phyloP scores from a whole-genome alignment of 2,329 filamentous ascomycete species.

The Graphiopsis chlorocephala region DNA sequence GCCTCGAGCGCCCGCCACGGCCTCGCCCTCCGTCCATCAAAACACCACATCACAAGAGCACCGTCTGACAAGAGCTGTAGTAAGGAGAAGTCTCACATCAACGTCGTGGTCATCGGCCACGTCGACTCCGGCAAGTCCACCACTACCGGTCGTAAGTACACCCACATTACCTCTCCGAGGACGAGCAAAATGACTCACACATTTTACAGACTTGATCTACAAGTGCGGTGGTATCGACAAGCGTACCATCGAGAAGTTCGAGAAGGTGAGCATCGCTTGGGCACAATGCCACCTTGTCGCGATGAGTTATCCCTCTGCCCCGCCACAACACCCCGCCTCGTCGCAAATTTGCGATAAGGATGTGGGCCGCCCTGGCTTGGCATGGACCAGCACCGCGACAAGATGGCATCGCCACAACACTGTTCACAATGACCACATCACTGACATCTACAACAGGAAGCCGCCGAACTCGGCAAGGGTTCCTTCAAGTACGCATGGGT shows the following conservation, averaged over 20 bases:
- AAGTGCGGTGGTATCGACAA: slow-evolving; percentile 99
- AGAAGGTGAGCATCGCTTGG: slow-evolving; percentile 70
- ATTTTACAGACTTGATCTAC: slow-evolving; percentile 93
- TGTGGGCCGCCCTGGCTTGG: slow-evolving; percentile 7
- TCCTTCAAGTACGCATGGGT: slow-evolving; percentile 99
- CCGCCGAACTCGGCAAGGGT: slow-evolving; percentile 98
- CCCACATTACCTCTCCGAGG: slow-evolving; percentile 27
- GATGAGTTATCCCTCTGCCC: slow-evolving; percentile 3
- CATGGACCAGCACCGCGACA: neutral
- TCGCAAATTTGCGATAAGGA: slow-evolving; percentile 13
- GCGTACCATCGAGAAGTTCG: slow-evolving; percentile 99
- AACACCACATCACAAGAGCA: slow-evolving; percentile 17
- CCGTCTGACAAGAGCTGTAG: slow-evolving; percentile 50
- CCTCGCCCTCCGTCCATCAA: neutral
- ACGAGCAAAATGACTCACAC: slow-evolving; percentile 46
- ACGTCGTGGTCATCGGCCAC: slow-evolving; percentile 98
- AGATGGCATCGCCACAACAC: neutral
- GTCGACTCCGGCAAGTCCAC: slow-evolving; percentile 99
- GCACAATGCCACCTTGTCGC: slow-evolving; percentile 14
- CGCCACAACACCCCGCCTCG: slow-evolving; percentile 11
- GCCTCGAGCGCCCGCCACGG: slow-evolving; percentile 21
- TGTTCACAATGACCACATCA: neutral
- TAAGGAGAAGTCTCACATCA: slow-evolving; percentile 94
- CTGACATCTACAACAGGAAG: slow-evolving; percentile 66
- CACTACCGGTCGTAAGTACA: slow-evolving; percentile 73